Percentiles rank a stretch among this genome's conserved stretches.
Evolutionary conservation across 805 yeast genomes (phyloP).

Genomic region (Yarrowia phangngaensis): DNA sequence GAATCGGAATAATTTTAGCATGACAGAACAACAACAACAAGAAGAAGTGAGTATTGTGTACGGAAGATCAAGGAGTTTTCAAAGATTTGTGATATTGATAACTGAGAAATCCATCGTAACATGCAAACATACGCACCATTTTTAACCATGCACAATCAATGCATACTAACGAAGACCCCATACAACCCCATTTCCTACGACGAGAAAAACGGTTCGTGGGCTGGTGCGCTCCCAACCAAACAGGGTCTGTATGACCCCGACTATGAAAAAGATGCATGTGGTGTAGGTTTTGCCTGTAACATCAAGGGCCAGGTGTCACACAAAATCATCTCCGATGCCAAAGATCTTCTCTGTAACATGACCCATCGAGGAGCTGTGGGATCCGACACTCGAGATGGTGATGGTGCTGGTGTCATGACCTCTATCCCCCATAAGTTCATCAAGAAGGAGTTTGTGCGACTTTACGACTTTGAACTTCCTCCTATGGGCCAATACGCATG

Average conservation of each 20-base stretch:
- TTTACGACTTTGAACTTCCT: slow-evolving; percentile 66
- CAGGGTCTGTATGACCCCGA: slow-evolving; percentile 94
- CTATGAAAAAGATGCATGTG: slow-evolving; percentile 94
- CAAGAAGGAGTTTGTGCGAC: slow-evolving; percentile 74
- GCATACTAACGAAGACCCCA: not conserved
- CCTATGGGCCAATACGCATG: slow-evolving; percentile 84
- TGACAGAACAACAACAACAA: slow-evolving; percentile 16
- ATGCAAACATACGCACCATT: too few relatives aligned
- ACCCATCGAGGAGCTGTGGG: slow-evolving; percentile 99
- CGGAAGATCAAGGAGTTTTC: not conserved
- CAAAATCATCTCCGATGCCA: slow-evolving; percentile 89
- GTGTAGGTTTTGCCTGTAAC: slow-evolving; percentile 96
- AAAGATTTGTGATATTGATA: not conserved
- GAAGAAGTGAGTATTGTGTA: slow-evolving; percentile 1
- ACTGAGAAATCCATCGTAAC: too few relatives aligned
- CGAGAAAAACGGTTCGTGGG: slow-evolving; percentile 60
- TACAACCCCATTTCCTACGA: slow-evolving; percentile 25
- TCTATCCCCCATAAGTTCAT: slow-evolving; percentile 88
- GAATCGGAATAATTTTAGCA: not conserved
- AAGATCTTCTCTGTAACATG: slow-evolving; percentile 86
- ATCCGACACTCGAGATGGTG: slow-evolving; percentile 93
- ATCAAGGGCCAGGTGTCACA: slow-evolving; percentile 84
- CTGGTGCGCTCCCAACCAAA: slow-evolving; percentile 75
- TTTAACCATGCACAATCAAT: too few relatives aligned
- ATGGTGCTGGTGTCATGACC: slow-evolving; percentile 96